Evolutionary conservation across 768 basidiomycete genomes (phyloP).

Genomic region (Leucocoprinus birnbaumii): DNA sequence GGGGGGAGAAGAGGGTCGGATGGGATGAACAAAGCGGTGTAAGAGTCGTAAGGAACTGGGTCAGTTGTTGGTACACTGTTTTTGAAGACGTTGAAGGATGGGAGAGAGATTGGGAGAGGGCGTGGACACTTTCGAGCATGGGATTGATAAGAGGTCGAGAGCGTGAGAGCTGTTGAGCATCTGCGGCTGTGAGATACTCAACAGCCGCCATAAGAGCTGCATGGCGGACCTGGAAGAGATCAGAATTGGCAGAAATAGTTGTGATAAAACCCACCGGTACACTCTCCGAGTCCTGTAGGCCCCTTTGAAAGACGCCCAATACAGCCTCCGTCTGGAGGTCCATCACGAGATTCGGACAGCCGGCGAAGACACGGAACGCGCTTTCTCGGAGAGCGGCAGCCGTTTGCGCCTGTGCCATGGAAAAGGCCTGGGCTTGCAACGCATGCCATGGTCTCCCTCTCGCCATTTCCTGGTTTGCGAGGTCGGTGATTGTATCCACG

Average conservation of each 20-base stretch:
- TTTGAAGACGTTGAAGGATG: slow-evolving; percentile 23
- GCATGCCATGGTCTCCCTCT: slow-evolving; percentile 83
- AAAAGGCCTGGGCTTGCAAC: slow-evolving; percentile 68
- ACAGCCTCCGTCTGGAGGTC: slow-evolving; percentile 74
- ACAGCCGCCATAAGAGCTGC: slow-evolving; percentile 71
- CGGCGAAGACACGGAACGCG: slow-evolving; percentile 71
- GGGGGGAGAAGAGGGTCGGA: slow-evolving; percentile 71
- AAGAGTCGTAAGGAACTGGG: slow-evolving; percentile 63
- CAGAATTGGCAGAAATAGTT: not conserved
- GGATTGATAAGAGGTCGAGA: slow-evolving; percentile 59
- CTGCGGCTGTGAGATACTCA: slow-evolving; percentile 64
- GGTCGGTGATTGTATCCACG: slow-evolving; percentile 73
- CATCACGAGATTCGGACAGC: slow-evolving; percentile 73
- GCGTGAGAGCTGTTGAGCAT: slow-evolving; percentile 58
- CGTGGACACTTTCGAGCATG: slow-evolving; percentile 73
- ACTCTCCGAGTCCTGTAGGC: slow-evolving; percentile 63
- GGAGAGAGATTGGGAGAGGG: slow-evolving; percentile 39
- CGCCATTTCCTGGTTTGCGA: slow-evolving; percentile 72
- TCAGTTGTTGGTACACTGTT: slow-evolving; percentile 45
- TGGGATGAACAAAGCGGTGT: slow-evolving; percentile 69
- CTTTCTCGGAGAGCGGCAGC: slow-evolving; percentile 44
- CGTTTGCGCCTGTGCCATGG: slow-evolving; percentile 46
- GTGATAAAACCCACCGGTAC: slow-evolving; percentile 44
- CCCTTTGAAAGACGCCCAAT: slow-evolving; percentile 60
- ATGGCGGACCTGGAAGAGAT: slow-evolving; percentile 54